Conservation (phyloP, 371 early-diverging fungal genomes). For the Thermomucor indicae-seudaticae region DNA sequence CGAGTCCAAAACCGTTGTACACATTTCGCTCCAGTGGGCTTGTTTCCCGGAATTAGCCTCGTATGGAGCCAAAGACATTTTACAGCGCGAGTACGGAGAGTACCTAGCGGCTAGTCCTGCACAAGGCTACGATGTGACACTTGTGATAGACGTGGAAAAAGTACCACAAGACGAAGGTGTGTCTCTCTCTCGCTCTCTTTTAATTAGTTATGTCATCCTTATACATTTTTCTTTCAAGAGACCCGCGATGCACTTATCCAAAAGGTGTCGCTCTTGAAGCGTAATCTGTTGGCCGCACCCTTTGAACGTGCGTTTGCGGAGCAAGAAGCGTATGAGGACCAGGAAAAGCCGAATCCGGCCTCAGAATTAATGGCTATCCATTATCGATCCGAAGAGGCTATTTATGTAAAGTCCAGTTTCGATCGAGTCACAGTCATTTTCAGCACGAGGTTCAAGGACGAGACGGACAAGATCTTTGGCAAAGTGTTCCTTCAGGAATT, state of each 20-base stretch:
- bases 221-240: too few relatives aligned
- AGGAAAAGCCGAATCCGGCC: slow-evolving; percentile 50
- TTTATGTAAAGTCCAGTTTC: slow-evolving; percentile 82
- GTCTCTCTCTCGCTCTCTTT: background rate
- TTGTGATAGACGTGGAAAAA: slow-evolving; percentile 77
- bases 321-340: slow-evolving; percentile 73
- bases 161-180: slow-evolving; percentile 70
- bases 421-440: slow-evolving; percentile 98
- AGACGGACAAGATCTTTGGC: slow-evolving; percentile 92
- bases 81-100: slow-evolving; percentile 77
- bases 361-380: slow-evolving; percentile 83
- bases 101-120: slow-evolving; percentile 62
- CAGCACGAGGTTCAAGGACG: slow-evolving; percentile 94
- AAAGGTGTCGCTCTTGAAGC: slow-evolving; percentile 84
- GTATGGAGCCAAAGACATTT: slow-evolving; percentile 79
- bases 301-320: slow-evolving; percentile 88
- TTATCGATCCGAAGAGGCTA: slow-evolving; percentile 92
- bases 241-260: slow-evolving; percentile 68
- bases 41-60: slow-evolving; percentile 75
- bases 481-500: slow-evolving; percentile 98
- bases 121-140: slow-evolving; percentile 79
- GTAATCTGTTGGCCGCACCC: slow-evolving; percentile 90
- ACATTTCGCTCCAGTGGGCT: slow-evolving; percentile 78
- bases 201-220: too few relatives aligned
- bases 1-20: slow-evolving; percentile 63